A percentile compares a stretch with the other conserved stretches of the same genome.
phyloP scores from a whole-genome alignment of 2,329 filamentous ascomycete genomes.

The Ophiostoma novo-ulmi region DNA sequence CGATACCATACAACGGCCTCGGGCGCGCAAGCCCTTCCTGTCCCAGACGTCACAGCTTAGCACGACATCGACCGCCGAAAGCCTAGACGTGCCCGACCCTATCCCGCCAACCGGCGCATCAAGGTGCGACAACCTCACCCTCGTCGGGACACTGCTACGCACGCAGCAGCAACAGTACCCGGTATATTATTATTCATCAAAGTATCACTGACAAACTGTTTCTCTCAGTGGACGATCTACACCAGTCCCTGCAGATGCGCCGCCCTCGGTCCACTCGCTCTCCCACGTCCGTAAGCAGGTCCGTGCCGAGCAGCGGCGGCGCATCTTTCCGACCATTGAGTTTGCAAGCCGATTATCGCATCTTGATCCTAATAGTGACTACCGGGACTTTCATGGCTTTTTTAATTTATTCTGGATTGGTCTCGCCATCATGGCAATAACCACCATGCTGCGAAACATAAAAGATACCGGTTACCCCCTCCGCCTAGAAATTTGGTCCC shows the following conservation, averaged over 20 bases:
- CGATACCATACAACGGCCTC: slow-evolving; percentile 9
- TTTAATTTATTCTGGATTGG: slow-evolving; percentile 98
- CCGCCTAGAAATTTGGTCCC: slow-evolving; percentile 76
- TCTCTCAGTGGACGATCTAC: slow-evolving; percentile 68
- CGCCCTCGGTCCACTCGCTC: slow-evolving; percentile 82
- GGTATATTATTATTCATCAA: not conserved
- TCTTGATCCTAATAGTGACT: slow-evolving; percentile 87
- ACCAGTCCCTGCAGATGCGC: slow-evolving; percentile 80
- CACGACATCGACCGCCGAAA: not conserved
- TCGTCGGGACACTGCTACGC: not conserved
- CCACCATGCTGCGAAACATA: slow-evolving; percentile 84
- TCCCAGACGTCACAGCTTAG: slow-evolving; percentile 12
- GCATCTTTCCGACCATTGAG: slow-evolving; percentile 88
- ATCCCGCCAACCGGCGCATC: slow-evolving; percentile 10
- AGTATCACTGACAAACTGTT: slow-evolving; percentile 13
- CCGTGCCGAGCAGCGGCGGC: slow-evolving; percentile 72
- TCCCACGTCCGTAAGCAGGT: slow-evolving; percentile 79
- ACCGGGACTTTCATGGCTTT: slow-evolving; percentile 93
- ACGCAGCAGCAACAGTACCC: not conserved
- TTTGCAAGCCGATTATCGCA: slow-evolving; percentile 88
- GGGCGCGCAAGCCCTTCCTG: slow-evolving; percentile 11
- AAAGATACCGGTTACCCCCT: slow-evolving; percentile 89
- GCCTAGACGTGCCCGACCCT: slow-evolving; percentile 3
- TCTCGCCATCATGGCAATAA: slow-evolving; percentile 92
- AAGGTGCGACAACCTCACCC: not conserved